phyloP scores from a whole-genome alignment of 768 basidiomycete species.

The Coprinopsis marcescibilis region DNA sequence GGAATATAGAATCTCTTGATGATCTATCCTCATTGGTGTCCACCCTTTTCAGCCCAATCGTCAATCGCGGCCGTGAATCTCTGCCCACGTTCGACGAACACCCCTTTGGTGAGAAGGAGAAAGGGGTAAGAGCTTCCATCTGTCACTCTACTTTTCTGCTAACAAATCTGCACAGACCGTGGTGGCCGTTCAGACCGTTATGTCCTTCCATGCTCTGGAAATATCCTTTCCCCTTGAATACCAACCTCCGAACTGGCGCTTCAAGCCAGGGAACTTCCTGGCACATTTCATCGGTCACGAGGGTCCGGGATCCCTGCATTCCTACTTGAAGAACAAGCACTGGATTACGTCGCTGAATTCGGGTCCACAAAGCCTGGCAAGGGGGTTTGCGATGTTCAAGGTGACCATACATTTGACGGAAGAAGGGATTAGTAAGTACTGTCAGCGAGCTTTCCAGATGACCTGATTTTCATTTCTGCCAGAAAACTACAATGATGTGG shows the following conservation, averaged over 20 bases:
- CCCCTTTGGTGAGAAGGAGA: conserved; percentile 68
- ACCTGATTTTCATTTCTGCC: neutral
- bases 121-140: conserved; percentile 46
- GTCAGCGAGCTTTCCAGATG: neutral
- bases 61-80: conserved; percentile 55
- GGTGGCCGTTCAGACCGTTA: conserved; percentile 84
- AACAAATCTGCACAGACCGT: conserved; percentile 47
- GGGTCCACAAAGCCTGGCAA: conserved; percentile 63
- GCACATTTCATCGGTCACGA: conserved; percentile 88
- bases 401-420: conserved; percentile 74
- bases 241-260: conserved; percentile 67
- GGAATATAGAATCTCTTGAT: conserved; percentile 66
- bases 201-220: conserved; percentile 80
- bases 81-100: conserved; percentile 63
- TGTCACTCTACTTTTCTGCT: neutral
- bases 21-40: conserved; percentile 59
- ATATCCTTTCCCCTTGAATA: conserved; percentile 74
- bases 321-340: conserved; percentile 83
- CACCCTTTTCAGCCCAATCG: conserved; percentile 65
- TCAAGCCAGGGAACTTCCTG: conserved; percentile 73
- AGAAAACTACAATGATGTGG: conserved; percentile 75
- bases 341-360: conserved; percentile 76
- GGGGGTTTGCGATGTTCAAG: conserved; percentile 89
- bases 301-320: conserved; percentile 85
- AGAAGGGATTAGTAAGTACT: conserved; percentile 74